Base-by-base conservation (phyloP, 305 asterid species). In the Solanum hybrid region DNA sequence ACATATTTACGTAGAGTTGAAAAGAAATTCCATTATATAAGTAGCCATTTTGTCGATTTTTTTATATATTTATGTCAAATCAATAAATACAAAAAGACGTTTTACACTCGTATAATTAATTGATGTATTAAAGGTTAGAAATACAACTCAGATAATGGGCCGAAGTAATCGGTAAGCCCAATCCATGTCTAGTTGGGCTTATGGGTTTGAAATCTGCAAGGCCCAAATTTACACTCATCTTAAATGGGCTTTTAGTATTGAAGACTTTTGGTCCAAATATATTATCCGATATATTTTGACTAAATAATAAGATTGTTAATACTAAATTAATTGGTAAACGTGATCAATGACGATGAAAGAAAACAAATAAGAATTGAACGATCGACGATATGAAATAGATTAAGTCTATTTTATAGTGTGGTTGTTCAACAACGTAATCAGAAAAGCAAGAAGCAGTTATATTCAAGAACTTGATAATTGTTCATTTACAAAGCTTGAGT, bases 141-240 rank as follows among this genome's bases (percentile, higher is more conserved):
- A 38, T 10, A 10, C 46, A 38, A 4, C 10, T 60, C 26, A 20
- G 12, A 60, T 1, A 60, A 20, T 0, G 0, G 66, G 11, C 26
- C 71, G 26, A 60, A 22, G 71, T 60, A 60, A 60, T 60, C 26
- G 26, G 71, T 60, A 20, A 60, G 26, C 26, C 71, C 0, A 60
- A 0, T 22, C 12, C 71, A 60, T 60, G 26, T 60, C 26, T 20
- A 2, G 11, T 60, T 60, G 26, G 71, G 71, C 71, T 60, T 60
- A 60, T 60, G 71, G 26, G 71, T 7, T 60, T 60, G 12, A 60
- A 60, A 60, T 60, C 71, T 60, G 5, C 11, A 8, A 20, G 71
- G 11, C 71, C 71, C 12, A 60, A 60, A 20, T 60, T 0, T 2
- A 0, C 71, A 60, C 0, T 60, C 26, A 60, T 60, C 12, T 60